A percentile compares a stretch with the other conserved stretches of the same genome.
Conservation (phyloP, 208 protist genomes). For the Crithidia bombi region DNA sequence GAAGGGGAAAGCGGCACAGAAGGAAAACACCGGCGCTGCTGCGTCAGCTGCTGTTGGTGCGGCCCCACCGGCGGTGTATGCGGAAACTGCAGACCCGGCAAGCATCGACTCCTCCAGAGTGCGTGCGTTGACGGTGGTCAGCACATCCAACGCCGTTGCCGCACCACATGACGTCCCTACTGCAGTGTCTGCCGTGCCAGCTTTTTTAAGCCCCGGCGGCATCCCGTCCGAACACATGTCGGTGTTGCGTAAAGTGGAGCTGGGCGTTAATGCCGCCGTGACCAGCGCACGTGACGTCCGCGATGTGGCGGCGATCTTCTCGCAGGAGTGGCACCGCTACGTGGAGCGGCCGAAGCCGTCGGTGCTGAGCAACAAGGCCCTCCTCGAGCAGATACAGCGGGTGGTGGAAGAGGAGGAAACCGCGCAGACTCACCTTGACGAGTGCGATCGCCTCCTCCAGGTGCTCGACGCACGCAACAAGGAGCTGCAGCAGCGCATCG, state of each 20-base stretch:
- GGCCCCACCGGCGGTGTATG: constrained; percentile 30
- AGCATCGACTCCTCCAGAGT: neutral
- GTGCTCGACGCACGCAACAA: constrained; percentile 56
- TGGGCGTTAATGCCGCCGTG: constrained; percentile 52
- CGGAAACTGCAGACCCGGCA: constrained; percentile 19
- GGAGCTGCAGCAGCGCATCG: constrained; percentile 72
- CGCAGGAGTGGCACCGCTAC: constrained; percentile 49
- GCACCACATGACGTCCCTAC: too few species aligned
- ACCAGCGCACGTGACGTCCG: constrained; percentile 50
- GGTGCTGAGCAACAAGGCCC: constrained; percentile 56
- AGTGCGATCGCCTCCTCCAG: constrained; percentile 59
- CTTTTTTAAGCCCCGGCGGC: constrained; percentile 36
- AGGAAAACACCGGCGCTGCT: constrained; percentile 12
- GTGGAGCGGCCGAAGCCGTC: constrained; percentile 57
- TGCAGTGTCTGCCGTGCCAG: constrained; percentile 11
- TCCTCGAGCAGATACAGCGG: constrained; percentile 65
- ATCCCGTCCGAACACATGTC: constrained; percentile 74
- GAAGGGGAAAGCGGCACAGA: constrained; percentile 9
- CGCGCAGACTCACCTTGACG: constrained; percentile 43
- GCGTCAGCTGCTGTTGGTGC: neutral
- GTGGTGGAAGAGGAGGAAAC: constrained; percentile 63
- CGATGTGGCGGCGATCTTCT: constrained; percentile 41
- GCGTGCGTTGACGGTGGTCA: neutral
- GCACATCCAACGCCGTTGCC: neutral
- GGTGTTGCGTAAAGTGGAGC: constrained; percentile 68